Evolutionary conservation across 345 rosid species (phyloP), one percentile per base, ranked within the genome.

Genomic region (Alliaria petiolata): DNA sequence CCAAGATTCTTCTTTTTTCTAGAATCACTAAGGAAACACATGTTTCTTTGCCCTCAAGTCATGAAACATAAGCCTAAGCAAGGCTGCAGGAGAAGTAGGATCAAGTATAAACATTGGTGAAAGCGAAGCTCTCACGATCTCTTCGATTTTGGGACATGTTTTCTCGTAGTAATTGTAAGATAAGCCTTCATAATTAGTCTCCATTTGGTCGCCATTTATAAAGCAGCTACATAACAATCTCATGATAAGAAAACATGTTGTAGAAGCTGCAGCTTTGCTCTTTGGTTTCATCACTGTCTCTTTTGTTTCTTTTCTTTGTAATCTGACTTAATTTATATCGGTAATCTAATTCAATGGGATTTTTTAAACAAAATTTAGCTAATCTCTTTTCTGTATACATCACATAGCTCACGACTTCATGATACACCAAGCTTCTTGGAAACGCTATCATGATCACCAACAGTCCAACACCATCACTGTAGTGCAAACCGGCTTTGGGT

Each of bases 381-480:
- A 30, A 11, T 13, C 15, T 25, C 10, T 14, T 66, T 33, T 20
- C 5, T 75, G 59, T 47, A n/a, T 50, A 22, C 55, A 42, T 67
- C 53, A 85, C 53, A 85, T 88, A 91, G 96, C 89, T 95, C 31
- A 86, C 91, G 43, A 79, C 76, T 56, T 82, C 79, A 31, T 90
- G 93, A 43, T 83, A 88, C 50, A 84, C 91, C 13, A 79, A 83
- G 68, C 17, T 83, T 55, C 85, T 79, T 15, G 93, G 83, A 43
- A 86, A 89, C 61, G 96, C 97, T 31, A 79, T 91, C 58, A 87
- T 95, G 96, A 89, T 95, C 80, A 91, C n/a, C n/a, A n/a, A n/a
- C n/a, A n/a, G n/a, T n/a, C 99, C 62, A 95, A 97, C 72, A 91
- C 98, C 20, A 91, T 95, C 54, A 89, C 98, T 0, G 89, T 91